phyloP scores from a whole-genome alignment of 805 yeast genomes.

The Metschnikowia lunata region DNA sequence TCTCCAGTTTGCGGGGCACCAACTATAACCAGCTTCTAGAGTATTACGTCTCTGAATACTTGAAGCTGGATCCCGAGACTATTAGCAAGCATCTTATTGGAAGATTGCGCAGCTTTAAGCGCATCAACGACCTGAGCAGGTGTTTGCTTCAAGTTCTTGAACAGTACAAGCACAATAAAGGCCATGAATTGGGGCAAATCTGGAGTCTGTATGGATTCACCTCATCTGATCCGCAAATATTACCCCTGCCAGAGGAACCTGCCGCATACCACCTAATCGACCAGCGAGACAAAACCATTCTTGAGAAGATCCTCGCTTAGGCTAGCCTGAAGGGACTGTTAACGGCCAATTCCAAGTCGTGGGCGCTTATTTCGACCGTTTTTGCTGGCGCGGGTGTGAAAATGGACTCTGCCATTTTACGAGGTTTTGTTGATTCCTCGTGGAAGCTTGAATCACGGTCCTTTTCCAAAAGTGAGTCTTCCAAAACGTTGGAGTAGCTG shows the following conservation, averaged over 20 bases:
- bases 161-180: neutral
- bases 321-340: conserved; percentile 12
- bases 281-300: conserved; percentile 18
- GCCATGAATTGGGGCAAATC: neutral
- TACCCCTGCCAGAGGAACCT: conserved; percentile 18
- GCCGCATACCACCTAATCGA: conserved; percentile 17
- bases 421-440: conserved; percentile 11
- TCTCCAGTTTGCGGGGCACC: conserved; percentile 10
- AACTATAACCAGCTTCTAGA: conserved; percentile 9
- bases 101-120: conserved; percentile 3
- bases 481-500: conserved; percentile 28
- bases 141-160: conserved; percentile 5
- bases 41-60: conserved; percentile 9
- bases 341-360: conserved; percentile 33
- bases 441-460: conserved; percentile 12
- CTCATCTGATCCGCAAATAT: neutral
- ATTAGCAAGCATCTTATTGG: conserved; percentile 2
- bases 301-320: conserved; percentile 1
- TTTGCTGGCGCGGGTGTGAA: conserved; percentile 18
- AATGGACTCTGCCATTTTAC: neutral
- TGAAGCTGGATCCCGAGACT: conserved; percentile 1
- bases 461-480: conserved; percentile 26
- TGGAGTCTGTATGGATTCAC: conserved; percentile 6
- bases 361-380: conserved; percentile 35
- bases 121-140: conserved; percentile 4